Evolutionary conservation across 805 yeast species (phyloP).

Genomic region (Lipomyces kockii): DNA sequence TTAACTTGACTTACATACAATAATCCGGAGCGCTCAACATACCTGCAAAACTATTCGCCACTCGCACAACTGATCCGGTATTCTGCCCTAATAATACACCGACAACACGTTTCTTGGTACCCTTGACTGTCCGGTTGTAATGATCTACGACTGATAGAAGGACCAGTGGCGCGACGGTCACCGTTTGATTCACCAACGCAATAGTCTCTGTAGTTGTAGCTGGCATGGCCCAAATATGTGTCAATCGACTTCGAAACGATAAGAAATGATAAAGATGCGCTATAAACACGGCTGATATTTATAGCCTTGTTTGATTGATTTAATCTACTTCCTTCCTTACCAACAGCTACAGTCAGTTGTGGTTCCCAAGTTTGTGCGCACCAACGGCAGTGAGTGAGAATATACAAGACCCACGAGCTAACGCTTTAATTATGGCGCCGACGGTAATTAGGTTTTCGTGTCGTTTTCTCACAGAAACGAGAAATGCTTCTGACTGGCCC

Average conservation of each 20-base stretch:
- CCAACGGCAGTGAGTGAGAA: not conserved
- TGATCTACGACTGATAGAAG: slow-evolving; percentile 94
- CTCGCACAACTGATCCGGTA: slow-evolving; percentile 60
- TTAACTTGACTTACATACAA: not conserved
- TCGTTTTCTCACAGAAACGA: too few species aligned
- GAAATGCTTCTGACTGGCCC: too few species aligned
- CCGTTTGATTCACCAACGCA: slow-evolving; percentile 47
- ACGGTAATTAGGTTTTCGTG: too few species aligned
- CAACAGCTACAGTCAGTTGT: not conserved
- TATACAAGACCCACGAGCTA: not conserved
- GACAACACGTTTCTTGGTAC: slow-evolving; percentile 78
- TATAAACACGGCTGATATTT: not conserved
- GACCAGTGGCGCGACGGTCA: slow-evolving; percentile 94
- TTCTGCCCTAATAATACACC: slow-evolving; percentile 93
- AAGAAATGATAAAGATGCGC: not conserved
- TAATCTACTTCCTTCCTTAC: not conserved
- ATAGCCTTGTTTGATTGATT: not conserved
- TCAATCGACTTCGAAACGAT: not conserved
- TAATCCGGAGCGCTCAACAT: not conserved
- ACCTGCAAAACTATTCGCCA: slow-evolving; percentile 89
- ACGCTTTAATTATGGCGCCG: too few species aligned
- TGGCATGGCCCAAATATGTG: slow-evolving; percentile 22
- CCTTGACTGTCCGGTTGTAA: slow-evolving; percentile 81
- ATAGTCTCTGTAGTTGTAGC: slow-evolving; percentile 36
- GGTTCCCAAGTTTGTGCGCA: not conserved